Base-by-base conservation (phyloP, 148 eudicot genomes). In the Rhododendron molle region DNA sequence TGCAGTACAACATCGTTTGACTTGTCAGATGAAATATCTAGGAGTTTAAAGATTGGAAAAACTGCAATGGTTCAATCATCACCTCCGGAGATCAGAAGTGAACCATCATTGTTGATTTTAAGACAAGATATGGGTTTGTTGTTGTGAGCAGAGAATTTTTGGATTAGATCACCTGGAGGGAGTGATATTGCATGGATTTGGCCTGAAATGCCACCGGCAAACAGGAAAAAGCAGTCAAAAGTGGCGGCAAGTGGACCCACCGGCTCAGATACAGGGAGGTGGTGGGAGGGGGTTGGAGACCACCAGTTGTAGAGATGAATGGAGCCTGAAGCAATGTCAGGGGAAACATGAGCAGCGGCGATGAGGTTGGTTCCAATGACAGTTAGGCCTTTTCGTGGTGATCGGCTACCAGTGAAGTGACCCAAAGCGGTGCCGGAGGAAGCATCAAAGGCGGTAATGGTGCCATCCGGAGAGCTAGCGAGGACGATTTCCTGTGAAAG, bases 161-260 rank as follows among this genome's bases (percentile, higher is more conserved):
- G 85, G 26, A 88, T 38, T 20, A 76, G 1, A 11, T 85, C 79
- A 18, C 87, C 85, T 12, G 87, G 76, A 67, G 89, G 85, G 56
- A 88, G n/a, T 20, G 83, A 65, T 1, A 83, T n/a, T 8, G 85
- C 71, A 38, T 85, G 87, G 62, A 85, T 62, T 2, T 82, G 60
- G 26, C 89, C 89, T 4, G 89, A 88, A 78, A 88, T 2, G 44
- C 89, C 89, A 3, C 89, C 85, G 3, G 86, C 85, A n/a, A 88
- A 85, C 2, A 88, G 78, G 38, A 77, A 85, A 2, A 10, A 34
- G 20, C 89, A 83, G 13, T 85, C 87, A 21, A 21, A 34, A 12
- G 87, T 77, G 23, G 83, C 83, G 0, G 80, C 85, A 18, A 88
- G 79, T 15, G 89, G 89, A n/a, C 85, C 89, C 15, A 88, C 89